Evolutionary conservation across 1,284 basidiomycete species (phyloP).

Genomic region (Trametes polyzona): DNA sequence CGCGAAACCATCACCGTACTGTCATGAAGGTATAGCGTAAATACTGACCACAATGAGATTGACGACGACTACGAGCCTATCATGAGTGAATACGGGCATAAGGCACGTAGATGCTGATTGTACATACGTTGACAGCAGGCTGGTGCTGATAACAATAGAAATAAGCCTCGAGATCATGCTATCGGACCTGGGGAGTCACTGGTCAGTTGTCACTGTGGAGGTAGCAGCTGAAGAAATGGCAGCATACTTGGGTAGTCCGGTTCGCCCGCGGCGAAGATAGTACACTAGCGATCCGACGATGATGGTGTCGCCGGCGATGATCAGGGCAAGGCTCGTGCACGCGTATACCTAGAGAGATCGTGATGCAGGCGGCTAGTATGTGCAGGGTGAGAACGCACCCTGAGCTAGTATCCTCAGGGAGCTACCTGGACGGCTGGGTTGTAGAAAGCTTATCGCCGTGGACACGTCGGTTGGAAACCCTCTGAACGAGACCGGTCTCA

Average conservation of each 20-base stretch:
- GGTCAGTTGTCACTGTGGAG: background rate
- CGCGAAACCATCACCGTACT: too few species aligned
- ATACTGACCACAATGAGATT: background rate
- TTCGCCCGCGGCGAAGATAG: background rate
- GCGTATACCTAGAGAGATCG: background rate
- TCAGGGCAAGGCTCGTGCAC: background rate
- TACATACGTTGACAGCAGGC: background rate
- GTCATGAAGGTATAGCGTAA: too few species aligned
- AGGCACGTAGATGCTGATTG: background rate
- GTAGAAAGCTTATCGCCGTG: too few species aligned
- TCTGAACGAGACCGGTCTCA: too few species aligned
- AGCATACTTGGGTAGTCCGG: background rate
- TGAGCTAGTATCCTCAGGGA: conserved; percentile 13
- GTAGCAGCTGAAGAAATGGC: too few species aligned
- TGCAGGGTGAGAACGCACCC: conserved; percentile 60
- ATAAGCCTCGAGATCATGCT: background rate
- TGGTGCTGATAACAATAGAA: background rate
- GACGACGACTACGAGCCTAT: background rate
- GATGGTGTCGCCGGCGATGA: background rate
- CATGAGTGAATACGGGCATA: background rate
- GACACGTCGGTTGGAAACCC: too few species aligned
- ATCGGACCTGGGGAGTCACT: background rate
- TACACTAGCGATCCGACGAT: background rate
- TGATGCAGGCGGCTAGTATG: conserved; percentile 36
- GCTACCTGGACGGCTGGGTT: too few species aligned